Evolutionary conservation across 805 yeast genomes (phyloP), one percentile per base, ranked within the genome.

Genomic region (Candida nitratophila): DNA sequence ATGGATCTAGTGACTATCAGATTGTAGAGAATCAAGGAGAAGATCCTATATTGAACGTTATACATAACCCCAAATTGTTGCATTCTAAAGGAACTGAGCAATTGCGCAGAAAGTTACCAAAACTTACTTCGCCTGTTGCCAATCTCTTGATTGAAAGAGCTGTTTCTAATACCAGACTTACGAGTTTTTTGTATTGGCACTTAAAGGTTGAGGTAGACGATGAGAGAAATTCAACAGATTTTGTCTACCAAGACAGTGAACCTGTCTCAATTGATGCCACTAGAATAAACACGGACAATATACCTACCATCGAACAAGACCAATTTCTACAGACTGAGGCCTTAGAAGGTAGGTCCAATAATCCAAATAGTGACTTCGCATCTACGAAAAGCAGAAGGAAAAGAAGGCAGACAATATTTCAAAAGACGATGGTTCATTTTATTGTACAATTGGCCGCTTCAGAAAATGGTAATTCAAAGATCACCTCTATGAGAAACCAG

Each of bases 111-210:
- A 51, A 49, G 29, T 35, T 59, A 11, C 59, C 66, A 0, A 50
- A 47, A 22, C 42, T 64, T 35, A 46, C 47, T 15, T 81, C 91
- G 0, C 88, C 90, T 0, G 64, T 85, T 42, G 86, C 87, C 1
- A 76, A 78, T 42, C 89, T 91, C 56, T 66, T 93, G 35, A 81
- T 90, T 36, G 79, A 79, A 24, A 71, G 91, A 39, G 81, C 96
- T 0, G 68, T 81, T 1, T 66, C 74, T 17, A 85, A 83, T 56
- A 74, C 76, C 19, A 68, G 75, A 17, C 67, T 95, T 35, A 93
- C 96, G 0, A 89, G 82, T 56, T 87, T 76, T 56, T 79, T 95
- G 48, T 90, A 87, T 61, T 93, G 99, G 98, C 87, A 83, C 57
- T 74, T 93, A 41, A 83, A 81, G 50, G 96, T 95, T 2, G 97